Evolutionary conservation across 2,329 filamentous ascomycete species (phyloP).

Genomic region (Talaromyces sp.): DNA sequence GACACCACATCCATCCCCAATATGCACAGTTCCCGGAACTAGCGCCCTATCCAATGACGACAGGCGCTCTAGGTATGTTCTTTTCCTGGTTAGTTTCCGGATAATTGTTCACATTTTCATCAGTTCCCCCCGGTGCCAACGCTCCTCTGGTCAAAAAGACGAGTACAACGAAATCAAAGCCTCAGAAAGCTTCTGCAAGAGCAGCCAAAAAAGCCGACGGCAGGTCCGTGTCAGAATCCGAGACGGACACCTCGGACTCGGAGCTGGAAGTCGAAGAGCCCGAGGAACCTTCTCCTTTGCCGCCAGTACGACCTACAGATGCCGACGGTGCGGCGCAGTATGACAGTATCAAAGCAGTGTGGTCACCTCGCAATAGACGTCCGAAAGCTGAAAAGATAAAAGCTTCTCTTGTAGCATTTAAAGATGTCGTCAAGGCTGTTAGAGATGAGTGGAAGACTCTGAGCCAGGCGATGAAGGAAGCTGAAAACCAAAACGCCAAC

Average conservation of each 20-base stretch:
- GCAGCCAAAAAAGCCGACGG: slow-evolving; percentile 18
- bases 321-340: slow-evolving; percentile 50
- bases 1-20: slow-evolving; percentile 2
- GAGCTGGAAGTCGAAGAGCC: slow-evolving; percentile 47
- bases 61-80: slow-evolving; percentile 5
- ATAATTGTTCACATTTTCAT: neutral
- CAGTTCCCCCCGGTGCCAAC: slow-evolving; percentile 10
- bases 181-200: slow-evolving; percentile 16
- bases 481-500: slow-evolving; percentile 52
- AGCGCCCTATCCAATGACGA: slow-evolving; percentile 7
- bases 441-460: slow-evolving; percentile 58
- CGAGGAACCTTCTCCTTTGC: slow-evolving; percentile 51
- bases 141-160: slow-evolving; percentile 14
- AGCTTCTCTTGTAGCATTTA: slow-evolving; percentile 50
- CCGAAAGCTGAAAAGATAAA: slow-evolving; percentile 48
- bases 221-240: slow-evolving; percentile 37
- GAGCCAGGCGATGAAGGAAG: slow-evolving; percentile 50
- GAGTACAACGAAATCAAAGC: slow-evolving; percentile 16
- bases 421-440: slow-evolving; percentile 54
- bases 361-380: slow-evolving; percentile 50
- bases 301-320: slow-evolving; percentile 46
- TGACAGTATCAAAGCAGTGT: slow-evolving; percentile 56
- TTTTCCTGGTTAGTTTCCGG: neutral
- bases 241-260: slow-evolving; percentile 47
- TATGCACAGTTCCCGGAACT: slow-evolving; percentile 6